Evolutionary conservation across 2,329 filamentous ascomycete species (phyloP), one percentile per base, ranked within the genome.

Genomic region (Zasmidium angulare): DNA sequence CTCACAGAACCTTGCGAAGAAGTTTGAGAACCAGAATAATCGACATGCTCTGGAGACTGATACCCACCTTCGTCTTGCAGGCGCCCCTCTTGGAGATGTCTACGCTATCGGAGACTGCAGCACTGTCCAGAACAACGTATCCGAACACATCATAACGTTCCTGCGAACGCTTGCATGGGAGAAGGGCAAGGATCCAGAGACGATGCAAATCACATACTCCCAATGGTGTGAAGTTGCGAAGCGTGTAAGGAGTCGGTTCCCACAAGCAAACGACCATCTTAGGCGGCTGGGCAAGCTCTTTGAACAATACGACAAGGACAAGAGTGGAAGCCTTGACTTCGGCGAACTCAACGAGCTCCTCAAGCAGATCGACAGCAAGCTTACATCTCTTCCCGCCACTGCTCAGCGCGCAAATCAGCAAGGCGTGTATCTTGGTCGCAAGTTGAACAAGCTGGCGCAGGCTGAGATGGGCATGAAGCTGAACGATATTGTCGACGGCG

Each of bases 371-470:
- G 96, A 99, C 77, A 88, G 82, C 73, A 98, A 97, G 77, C 85
- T 99, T 23, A 99, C 95, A 1, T 96, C 90, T 24, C 82, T 99
- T 1, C 95, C 95, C 0, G 95, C 96, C 1, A 99, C 95, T 0
- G 95, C 96, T 1, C 95, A 99, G 77, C 89, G 95, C 62, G 95
- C 95, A 14, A 91, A 99, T 72, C 95, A 99, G 76, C 95, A 99
- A 76, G 95, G 95, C 24, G 82, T 89, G 64, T 99, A 99, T 74
- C 86, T 99, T 0, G 95, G 89, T 3, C 86, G 89, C 61, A 99
- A 99, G 76, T 89, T 99, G 78, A 97, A 96, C 79, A 93, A 93
- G 76, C 84, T 98, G 67, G 88, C 93, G 0, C 86, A 89, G 31
- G 84, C 89, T 0, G 84, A 89, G 0, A 88, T 90, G 0, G 93